Conservation (phyloP, 1,139 yeast species). For the Debaryomyces psychrophilus region DNA sequence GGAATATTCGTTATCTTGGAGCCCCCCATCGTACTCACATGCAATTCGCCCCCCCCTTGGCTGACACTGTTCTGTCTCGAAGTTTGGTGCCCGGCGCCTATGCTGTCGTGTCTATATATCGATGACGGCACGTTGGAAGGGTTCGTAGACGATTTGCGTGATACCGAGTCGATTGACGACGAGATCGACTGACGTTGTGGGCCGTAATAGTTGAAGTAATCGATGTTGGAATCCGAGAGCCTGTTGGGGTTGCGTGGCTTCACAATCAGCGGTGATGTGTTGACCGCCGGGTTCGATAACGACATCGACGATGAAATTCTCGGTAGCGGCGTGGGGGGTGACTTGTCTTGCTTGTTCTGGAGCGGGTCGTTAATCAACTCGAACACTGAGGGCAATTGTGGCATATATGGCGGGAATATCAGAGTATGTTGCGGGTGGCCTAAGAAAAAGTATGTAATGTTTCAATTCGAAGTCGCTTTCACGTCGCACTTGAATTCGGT, state of each 20-base stretch:
- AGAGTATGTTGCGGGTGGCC: background rate
- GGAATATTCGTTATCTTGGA: background rate
- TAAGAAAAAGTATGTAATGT: background rate
- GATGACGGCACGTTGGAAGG: constrained; percentile 2
- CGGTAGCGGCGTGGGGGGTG: constrained; percentile 11
- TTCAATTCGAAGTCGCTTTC: background rate
- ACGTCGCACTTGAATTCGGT: background rate
- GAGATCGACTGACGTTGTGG: constrained; percentile 9
- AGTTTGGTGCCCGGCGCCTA: background rate
- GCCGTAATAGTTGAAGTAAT: constrained; percentile 9
- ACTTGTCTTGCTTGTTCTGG: constrained; percentile 11
- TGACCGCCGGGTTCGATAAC: constrained; percentile 3
- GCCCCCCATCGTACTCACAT: background rate
- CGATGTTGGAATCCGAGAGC: constrained; percentile 7
- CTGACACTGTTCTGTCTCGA: constrained; percentile 5
- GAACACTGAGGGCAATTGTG: constrained; percentile 26
- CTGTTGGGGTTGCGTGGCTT: constrained; percentile 7
- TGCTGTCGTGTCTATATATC: constrained; percentile 8
- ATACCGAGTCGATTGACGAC: constrained; percentile 7
- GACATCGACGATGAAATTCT: constrained; percentile 7
- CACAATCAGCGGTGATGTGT: constrained; percentile 4
- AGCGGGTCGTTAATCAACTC: constrained; percentile 18
- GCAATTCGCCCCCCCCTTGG: background rate
- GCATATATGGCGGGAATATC: constrained; percentile 15
- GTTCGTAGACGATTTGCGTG: constrained; percentile 8